Evolutionary conservation across 2,329 filamentous ascomycete species (phyloP), one percentile per base, ranked within the genome.

Genomic region (Alternaria sp.): DNA sequence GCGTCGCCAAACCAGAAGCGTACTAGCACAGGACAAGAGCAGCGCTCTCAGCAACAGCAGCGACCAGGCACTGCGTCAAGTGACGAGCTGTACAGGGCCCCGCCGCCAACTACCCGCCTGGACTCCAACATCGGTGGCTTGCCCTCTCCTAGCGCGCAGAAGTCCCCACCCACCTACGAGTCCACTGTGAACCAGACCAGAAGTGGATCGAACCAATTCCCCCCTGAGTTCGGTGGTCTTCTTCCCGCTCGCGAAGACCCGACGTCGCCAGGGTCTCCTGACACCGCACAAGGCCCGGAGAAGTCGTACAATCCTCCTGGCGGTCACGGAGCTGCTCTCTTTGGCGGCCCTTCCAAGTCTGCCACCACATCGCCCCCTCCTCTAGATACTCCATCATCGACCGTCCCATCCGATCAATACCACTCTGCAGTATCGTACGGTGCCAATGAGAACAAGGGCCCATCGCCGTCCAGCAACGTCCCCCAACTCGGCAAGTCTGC

Each of bases 91-190:
- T 77, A 77, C 65, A 68, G 67, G 21, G 70, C 69, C 25, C 77
- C 77, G 12, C 76, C 77, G n/a, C 72, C 77, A n/a, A 73, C 75
- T 11, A 75, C 70, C 49, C 75, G 77, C 55, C 67, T 78, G 7
- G 76, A 78, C 51, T 81, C 79, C 2, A 79, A 69, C 54, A 65
- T 73, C 6, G 77, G 77, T 47, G 77, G 77, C 9, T 82, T 89
- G 40, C 85, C 89, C 9, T 80, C 81, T 15, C 79, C 85, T 2
- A 82, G 83, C 61, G 85, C 86, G 44, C 87, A 90, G 72, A 80
- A 81, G 15, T 88, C 88, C 6, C 89, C 89, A 17, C 86, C 87
- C 21, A 76, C 82, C 2, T 89, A 89, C 67, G 84, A 86, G 57
- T 81, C 85, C 51, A 81, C 78, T 30, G 79, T 82, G 62, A 73